These are phyloP conservation scores for Erysimum cheiranthoides DNA, from an alignment of 345 rosid genomes.

Conservation along the genomic window DNA sequence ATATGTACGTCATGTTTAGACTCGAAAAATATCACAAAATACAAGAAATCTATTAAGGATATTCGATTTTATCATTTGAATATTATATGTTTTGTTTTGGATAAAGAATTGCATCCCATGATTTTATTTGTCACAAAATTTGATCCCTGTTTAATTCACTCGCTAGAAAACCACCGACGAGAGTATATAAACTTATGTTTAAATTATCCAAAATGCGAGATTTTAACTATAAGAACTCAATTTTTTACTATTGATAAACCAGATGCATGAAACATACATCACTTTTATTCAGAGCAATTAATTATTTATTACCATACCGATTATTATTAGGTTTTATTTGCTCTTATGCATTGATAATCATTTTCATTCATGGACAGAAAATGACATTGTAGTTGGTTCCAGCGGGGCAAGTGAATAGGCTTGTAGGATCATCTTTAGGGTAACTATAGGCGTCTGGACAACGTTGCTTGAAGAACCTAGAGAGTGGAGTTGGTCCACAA, in stretches of 20 bases:
- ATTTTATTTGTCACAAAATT: background rate
- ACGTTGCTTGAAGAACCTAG: constrained; percentile 54
- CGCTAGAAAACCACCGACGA: background rate
- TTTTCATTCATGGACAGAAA: constrained; percentile 36
- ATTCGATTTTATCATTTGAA: too few relatives aligned
- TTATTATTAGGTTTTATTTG: constrained; percentile 19
- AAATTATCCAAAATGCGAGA: background rate
- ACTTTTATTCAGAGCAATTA: constrained; percentile 24
- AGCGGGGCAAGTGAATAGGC: constrained; percentile 37
- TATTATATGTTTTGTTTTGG: background rate
- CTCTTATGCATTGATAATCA: background rate
- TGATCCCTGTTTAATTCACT: background rate
- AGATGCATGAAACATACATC: constrained; percentile 25
- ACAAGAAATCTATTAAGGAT: too few relatives aligned
- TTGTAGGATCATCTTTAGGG: constrained; percentile 57
- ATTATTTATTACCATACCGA: constrained; percentile 11
- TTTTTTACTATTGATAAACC: background rate
- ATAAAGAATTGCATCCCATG: background rate
- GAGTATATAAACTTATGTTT: background rate
- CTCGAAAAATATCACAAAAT: too few relatives aligned
- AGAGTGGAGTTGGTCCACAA: constrained; percentile 53
- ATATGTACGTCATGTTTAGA: too few relatives aligned
- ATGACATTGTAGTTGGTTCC: constrained; percentile 46
- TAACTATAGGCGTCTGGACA: constrained; percentile 67
- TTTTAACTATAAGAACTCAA: background rate